Percentiles rank a stretch among this genome's conserved stretches.
Evolutionary conservation across 768 basidiomycete genomes (phyloP).

Genomic region (Lactarius trivialis): DNA sequence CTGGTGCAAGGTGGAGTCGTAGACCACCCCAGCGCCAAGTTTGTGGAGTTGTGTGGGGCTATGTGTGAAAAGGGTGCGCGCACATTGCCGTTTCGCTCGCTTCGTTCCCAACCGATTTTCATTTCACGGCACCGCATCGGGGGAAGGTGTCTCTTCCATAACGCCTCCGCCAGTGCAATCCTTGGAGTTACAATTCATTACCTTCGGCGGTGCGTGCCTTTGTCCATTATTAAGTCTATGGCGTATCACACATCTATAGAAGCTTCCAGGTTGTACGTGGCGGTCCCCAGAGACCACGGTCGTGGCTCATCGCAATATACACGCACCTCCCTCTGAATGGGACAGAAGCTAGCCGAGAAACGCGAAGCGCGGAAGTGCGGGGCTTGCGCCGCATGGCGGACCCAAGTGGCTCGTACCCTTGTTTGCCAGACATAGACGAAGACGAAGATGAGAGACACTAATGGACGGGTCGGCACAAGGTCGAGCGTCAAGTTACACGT

Average conservation of each 20-base stretch:
- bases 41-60: conserved; percentile 8
- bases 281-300: not conserved
- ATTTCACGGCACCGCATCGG: conserved; percentile 5
- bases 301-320: not conserved
- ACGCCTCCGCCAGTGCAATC: not conserved
- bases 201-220: not conserved
- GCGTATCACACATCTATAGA: not conserved
- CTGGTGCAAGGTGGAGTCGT: not conserved
- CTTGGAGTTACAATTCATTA: not conserved
- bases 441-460: not conserved
- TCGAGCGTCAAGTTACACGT: not conserved
- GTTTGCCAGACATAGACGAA: not conserved
- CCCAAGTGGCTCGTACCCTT: not conserved
- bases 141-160: not conserved
- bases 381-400: not conserved
- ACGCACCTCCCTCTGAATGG: not conserved
- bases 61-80: not conserved
- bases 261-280: not conserved
- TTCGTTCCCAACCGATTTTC: not conserved
- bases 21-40: not conserved
- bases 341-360: not conserved
- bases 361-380: not conserved
- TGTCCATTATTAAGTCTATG: not conserved
- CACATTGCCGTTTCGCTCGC: conserved; percentile 1
- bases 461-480: not conserved